Evolutionary conservation across 139 green algal genomes (phyloP), one percentile per base, ranked within the genome.

Genomic region (Chlamydomonas asymmetrica): DNA sequence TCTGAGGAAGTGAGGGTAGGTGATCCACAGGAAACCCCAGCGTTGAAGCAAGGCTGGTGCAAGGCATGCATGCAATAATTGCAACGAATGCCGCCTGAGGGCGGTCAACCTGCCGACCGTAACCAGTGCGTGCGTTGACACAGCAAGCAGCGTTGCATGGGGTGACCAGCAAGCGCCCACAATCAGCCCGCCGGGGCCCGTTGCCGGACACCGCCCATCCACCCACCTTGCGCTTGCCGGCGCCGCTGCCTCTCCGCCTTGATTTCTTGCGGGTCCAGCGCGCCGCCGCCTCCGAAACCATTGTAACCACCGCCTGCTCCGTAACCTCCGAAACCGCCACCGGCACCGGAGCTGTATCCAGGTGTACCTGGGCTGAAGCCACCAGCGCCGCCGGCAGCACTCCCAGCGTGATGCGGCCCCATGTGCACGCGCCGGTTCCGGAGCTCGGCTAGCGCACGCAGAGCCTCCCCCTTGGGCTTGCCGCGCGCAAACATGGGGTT

Each of bases 401-500:
- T 22, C 61, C 32, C 61, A 40, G 25, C 6, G 5, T 49, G 40
- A 67, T 38, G 56, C 54, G 37, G 27, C 9, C 35, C 5, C 34
- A 56, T 72, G 73, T 87, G 60, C 52, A 88, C 57, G 5, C 91
- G 83, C 35, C 57, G 56, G 74, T 92, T 93, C 32, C 89, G 80
- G 52, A 94, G 80, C 6, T 63, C 27, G 0, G 81, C 69, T 0
- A 83, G 84, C 2, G 78, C 76, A 1, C 65, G 59, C 3, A 82
- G 73, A 8, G 86, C 81, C 39, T 87, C 76, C 2, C 85, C 82
- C 1, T 67, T 69, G 5, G 83, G 35, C 50, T 77, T 71, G 38
- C 84, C 81, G 7, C 90, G 81, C 54, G 69, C 72, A 72, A 87
- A 92, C 50, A 91, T 64, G 5, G 94, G 93, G 80, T 98, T 98